Base-by-base conservation (phyloP, 208 protist species). In the Phytomonas sp. region DNA sequence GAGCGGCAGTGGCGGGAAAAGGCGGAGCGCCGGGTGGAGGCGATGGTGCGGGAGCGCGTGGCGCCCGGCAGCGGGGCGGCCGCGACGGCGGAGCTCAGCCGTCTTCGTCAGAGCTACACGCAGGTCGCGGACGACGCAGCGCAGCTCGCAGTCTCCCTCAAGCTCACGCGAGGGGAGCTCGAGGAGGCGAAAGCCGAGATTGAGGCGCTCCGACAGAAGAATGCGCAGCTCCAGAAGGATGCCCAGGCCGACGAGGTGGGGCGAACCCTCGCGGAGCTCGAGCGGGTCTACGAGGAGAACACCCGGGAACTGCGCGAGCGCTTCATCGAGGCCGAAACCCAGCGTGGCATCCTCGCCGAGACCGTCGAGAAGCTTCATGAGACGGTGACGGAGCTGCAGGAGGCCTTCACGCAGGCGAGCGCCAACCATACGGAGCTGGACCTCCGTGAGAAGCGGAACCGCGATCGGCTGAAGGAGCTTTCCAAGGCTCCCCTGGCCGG, bases 1-100 rank as follows among this genome's bases (percentile, higher is more conserved):
- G 89, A 95, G 69, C 74, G 77, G 68, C 75, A 85, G 75, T 81
- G 89, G 2, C 85, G 87, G 1, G 87, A 95, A 75, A 75, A 88
- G 29, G 73, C 80, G 4, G 89, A 95, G 60, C 76, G 89, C 2
- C 85, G 87, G 23, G 78, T 95, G 29, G 83, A 84, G 8, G 87
- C 91, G 61, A 82, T 93, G 74, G 85, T 71, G 71, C 75, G 68
- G 15, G 83, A 36, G 68, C 73, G 4, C 15, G n/a, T n/a, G n/a
- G n/a, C n/a, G n/a, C n/a, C 83, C 60, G 86, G 81, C 15, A 83
- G 92, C 61, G 78, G 81, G 26, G 76, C 78, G 0, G 85, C 88
- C 11, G 84, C 80, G 31, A 62, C 76, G 29, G 43, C 71, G 4
- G 75, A 73, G 13, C 34, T 20, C 60, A 67, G 34, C 70, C 72